These are phyloP conservation scores for Mallotus nudiflorus DNA, from an alignment of 345 rosid species.

Conservation along the genomic window DNA sequence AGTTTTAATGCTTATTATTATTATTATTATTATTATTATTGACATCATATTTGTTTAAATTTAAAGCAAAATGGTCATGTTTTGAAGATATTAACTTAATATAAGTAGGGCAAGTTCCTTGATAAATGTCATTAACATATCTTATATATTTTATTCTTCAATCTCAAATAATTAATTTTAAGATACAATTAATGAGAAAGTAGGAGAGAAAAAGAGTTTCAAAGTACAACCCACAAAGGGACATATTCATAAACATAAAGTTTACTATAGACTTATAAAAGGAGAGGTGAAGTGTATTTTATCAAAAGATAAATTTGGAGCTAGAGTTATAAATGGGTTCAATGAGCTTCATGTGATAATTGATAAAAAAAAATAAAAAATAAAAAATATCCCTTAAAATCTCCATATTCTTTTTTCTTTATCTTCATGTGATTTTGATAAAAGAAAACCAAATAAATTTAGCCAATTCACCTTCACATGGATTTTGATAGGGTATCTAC, in stretches of 20 bases:
- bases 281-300: background rate
- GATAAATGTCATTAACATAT: too few species aligned
- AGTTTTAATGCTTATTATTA: too few species aligned
- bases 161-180: too few species aligned
- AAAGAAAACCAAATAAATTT: background rate
- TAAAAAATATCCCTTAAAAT: background rate
- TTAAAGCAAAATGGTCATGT: too few species aligned
- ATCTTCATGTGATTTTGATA: constrained; percentile 1
- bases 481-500: constrained; percentile 15
- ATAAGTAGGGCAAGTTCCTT: too few species aligned
- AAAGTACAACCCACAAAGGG: constrained; percentile 8
- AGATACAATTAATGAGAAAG: background rate
- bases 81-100: too few species aligned
- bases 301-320: background rate
- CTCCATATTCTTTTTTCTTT: background rate
- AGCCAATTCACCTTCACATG: constrained; percentile 8
- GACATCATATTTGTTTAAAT: too few species aligned
- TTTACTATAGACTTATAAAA: background rate
- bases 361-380: too few species aligned
- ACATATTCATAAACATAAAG: background rate
- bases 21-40: too few species aligned
- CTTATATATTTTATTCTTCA: too few species aligned
- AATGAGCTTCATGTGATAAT: constrained; percentile 3
- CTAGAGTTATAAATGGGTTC: background rate
- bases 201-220: background rate